Conservation (phyloP, 768 basidiomycete genomes). For the Tulasnella sp. region DNA sequence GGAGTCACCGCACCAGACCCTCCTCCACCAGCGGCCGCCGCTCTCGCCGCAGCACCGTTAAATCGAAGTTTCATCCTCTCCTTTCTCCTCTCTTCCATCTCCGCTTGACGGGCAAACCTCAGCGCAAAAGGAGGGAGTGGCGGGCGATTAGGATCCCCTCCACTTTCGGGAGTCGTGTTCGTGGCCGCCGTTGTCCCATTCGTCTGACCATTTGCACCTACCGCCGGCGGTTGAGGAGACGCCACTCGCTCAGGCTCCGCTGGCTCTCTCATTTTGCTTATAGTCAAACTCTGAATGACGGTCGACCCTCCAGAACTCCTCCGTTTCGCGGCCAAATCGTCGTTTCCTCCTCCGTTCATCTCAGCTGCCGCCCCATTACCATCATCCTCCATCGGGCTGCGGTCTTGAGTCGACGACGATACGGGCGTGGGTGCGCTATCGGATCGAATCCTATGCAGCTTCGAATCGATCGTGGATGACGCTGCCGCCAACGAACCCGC, state of each 20-base stretch:
- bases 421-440: conserved; percentile 29
- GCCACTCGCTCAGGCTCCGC: neutral
- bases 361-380: neutral
- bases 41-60: conserved; percentile 29
- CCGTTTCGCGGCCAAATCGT: conserved; percentile 2
- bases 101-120: conserved; percentile 73
- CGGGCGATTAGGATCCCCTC: neutral
- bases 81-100: conserved; percentile 70
- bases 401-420: neutral
- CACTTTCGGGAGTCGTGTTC: neutral
- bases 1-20: neutral
- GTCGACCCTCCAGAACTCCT: conserved; percentile 20
- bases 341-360: neutral
- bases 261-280: neutral
- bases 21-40: neutral
- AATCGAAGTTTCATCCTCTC: conserved; percentile 53
- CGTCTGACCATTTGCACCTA: neutral
- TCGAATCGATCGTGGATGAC: conserved; percentile 13
- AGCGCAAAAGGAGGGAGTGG: conserved; percentile 37
- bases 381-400: neutral
- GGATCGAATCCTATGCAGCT: conserved; percentile 19
- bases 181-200: neutral
- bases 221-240: neutral
- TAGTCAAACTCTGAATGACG: neutral
- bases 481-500: neutral